Evolutionary conservation across 2,329 filamentous ascomycete genomes (phyloP).

Genomic region (Nemania serpens): DNA sequence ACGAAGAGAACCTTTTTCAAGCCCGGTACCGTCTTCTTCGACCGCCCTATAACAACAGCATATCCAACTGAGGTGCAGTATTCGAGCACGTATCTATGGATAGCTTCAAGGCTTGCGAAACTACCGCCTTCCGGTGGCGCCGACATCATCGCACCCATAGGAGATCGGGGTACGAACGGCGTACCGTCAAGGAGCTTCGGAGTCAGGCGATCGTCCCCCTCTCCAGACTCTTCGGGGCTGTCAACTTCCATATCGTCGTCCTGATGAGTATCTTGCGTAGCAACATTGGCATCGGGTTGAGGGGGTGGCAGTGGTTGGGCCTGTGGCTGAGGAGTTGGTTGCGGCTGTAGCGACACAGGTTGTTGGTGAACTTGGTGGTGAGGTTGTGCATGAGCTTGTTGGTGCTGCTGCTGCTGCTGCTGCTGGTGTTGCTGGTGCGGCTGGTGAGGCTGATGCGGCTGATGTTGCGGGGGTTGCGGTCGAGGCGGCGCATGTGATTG

Average conservation of each 20-base stretch:
- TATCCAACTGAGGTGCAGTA: slow-evolving; percentile 71
- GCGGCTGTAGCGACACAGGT: slow-evolving; percentile 35
- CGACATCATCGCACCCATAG: slow-evolving; percentile 65
- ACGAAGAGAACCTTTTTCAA: slow-evolving; percentile 71
- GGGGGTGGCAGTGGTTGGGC: slow-evolving; percentile 37
- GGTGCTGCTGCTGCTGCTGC: slow-evolving; percentile 29
- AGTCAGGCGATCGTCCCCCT: slow-evolving; percentile 51
- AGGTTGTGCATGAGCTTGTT: slow-evolving; percentile 29
- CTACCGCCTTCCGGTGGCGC: slow-evolving; percentile 67
- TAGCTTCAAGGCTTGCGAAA: slow-evolving; percentile 66
- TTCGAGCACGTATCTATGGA: slow-evolving; percentile 66
- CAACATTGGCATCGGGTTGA: slow-evolving; percentile 37
- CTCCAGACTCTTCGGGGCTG: slow-evolving; percentile 51
- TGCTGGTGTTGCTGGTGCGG: slow-evolving; percentile 34
- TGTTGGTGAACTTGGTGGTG: slow-evolving; percentile 43
- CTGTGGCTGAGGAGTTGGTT: slow-evolving; percentile 37
- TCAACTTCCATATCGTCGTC: slow-evolving; percentile 60
- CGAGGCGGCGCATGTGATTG: slow-evolving; percentile 36
- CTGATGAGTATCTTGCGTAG: slow-evolving; percentile 47
- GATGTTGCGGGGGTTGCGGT: slow-evolving; percentile 27
- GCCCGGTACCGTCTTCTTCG: slow-evolving; percentile 69
- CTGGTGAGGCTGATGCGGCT: slow-evolving; percentile 17
- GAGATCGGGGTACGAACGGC: slow-evolving; percentile 57
- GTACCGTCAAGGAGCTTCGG: slow-evolving; percentile 54
- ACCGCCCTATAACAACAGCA: slow-evolving; percentile 69